Conservation (phyloP, 768 basidiomycete species). For the Calocybe gangraenosa region DNA sequence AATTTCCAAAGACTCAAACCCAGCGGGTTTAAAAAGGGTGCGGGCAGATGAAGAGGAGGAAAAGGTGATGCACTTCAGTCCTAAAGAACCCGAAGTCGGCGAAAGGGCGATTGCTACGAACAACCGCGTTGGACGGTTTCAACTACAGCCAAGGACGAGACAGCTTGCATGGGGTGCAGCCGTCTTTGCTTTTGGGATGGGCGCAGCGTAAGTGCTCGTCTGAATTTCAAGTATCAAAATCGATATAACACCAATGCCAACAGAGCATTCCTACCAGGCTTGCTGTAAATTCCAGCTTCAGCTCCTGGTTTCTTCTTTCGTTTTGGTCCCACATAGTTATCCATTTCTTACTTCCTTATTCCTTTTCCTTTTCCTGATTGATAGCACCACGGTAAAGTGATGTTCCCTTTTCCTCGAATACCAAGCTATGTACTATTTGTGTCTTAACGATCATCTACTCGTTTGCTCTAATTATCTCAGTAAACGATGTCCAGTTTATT, state of each 20-base stretch:
- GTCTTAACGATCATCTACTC: conserved; percentile 4
- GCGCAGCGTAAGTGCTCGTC: conserved; percentile 63
- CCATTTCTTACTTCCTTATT: too few species aligned
- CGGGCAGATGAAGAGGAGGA: conserved; percentile 53
- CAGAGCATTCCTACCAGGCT: conserved; percentile 58
- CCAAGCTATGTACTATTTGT: conserved; percentile 14
- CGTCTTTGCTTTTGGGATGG: conserved; percentile 78
- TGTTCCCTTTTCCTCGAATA: conserved; percentile 8
- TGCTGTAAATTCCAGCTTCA: conserved; percentile 39
- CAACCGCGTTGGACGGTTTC: conserved; percentile 52
- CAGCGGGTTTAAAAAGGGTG: conserved; percentile 44
- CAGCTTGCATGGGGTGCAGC: conserved; percentile 80
- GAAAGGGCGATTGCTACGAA: conserved; percentile 56
- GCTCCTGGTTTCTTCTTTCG: conserved; percentile 14
- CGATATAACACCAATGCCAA: neutral
- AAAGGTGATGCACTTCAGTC: conserved; percentile 44
- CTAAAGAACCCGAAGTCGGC: conserved; percentile 64
- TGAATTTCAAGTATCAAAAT: neutral
- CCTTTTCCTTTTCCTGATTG: neutral
- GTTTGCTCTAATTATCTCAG: conserved; percentile 6
- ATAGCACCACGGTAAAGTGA: neutral
- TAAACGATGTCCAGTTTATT: conserved; percentile 2
- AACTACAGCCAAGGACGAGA: conserved; percentile 64
- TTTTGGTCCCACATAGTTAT: conserved; percentile 9
- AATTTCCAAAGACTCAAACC: conserved; percentile 14